phyloP scores from a whole-genome alignment of 371 early-diverging fungal species.

The Mucor lusitanicus region DNA sequence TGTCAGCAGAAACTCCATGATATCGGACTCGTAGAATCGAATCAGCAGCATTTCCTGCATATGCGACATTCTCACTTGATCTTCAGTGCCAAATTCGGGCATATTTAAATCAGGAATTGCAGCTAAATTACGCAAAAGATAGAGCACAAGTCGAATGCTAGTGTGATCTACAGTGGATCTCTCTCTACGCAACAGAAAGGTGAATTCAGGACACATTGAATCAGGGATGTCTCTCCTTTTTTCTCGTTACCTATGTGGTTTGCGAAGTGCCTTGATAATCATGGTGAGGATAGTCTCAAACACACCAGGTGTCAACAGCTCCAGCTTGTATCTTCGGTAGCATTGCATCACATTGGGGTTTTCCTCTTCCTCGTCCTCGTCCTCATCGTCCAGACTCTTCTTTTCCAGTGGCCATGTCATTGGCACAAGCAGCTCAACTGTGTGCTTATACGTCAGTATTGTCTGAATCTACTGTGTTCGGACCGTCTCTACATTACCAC shows the following conservation, averaged over 20 bases:
- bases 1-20: constrained; percentile 60
- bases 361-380: constrained; percentile 45
- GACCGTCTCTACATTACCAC: constrained; percentile 39
- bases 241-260: constrained; percentile 42
- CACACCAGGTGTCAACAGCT: constrained; percentile 61
- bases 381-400: constrained; percentile 31
- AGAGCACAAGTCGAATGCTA: constrained; percentile 73
- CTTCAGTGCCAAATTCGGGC: constrained; percentile 37
- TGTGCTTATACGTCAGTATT: background rate
- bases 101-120: constrained; percentile 75
- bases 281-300: constrained; percentile 47
- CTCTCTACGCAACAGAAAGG: constrained; percentile 32
- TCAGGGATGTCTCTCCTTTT: background rate
- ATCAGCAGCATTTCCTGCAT: constrained; percentile 67
- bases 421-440: constrained; percentile 76
- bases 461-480: background rate
- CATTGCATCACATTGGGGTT: constrained; percentile 54
- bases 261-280: constrained; percentile 54
- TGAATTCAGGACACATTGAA: background rate
- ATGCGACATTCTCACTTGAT: constrained; percentile 52
- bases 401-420: constrained; percentile 68
- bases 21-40: constrained; percentile 51
- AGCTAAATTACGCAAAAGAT: constrained; percentile 79
- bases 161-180: constrained; percentile 69
- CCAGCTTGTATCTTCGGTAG: constrained; percentile 70